These are phyloP conservation scores for Gossypium herbaceum DNA, from an alignment of 345 rosid species.

Conservation along the genomic window DNA sequence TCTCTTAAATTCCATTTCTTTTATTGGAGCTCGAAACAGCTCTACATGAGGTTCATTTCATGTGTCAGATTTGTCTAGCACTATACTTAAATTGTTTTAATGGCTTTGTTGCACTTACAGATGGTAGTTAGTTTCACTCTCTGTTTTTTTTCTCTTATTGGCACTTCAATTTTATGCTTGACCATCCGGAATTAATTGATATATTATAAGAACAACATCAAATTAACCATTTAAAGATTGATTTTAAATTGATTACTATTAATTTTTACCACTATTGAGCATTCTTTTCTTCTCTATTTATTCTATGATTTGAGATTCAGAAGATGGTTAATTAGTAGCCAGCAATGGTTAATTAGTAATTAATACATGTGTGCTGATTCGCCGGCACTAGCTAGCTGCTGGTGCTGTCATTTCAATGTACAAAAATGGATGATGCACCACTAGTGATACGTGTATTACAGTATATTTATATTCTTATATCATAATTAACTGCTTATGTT, in stretches of 20 bases:
- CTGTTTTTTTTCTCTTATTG: slow-evolving; percentile 13
- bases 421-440: neutral
- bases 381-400: neutral
- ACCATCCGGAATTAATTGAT: slow-evolving; percentile 11
- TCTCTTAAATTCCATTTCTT: slow-evolving; percentile 5
- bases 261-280: neutral
- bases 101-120: slow-evolving; percentile 14
- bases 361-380: neutral
- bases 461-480: too few relatives aligned
- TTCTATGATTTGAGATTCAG: neutral
- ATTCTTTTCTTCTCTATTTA: neutral
- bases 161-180: slow-evolving; percentile 20
- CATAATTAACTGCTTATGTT: too few relatives aligned
- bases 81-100: slow-evolving; percentile 7
- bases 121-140: slow-evolving; percentile 14
- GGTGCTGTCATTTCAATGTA: neutral
- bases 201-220: neutral
- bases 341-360: neutral
- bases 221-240: neutral
- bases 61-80: slow-evolving; percentile 25
- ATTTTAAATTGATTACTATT: too few relatives aligned
- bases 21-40: slow-evolving; percentile 21
- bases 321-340: neutral
- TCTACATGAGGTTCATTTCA: slow-evolving; percentile 10
- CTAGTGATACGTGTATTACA: neutral